A percentile compares a stretch with the other conserved stretches of the same genome.
phyloP scores from a whole-genome alignment of 2,329 filamentous ascomycete genomes.

The Xylariaceae sp. region DNA sequence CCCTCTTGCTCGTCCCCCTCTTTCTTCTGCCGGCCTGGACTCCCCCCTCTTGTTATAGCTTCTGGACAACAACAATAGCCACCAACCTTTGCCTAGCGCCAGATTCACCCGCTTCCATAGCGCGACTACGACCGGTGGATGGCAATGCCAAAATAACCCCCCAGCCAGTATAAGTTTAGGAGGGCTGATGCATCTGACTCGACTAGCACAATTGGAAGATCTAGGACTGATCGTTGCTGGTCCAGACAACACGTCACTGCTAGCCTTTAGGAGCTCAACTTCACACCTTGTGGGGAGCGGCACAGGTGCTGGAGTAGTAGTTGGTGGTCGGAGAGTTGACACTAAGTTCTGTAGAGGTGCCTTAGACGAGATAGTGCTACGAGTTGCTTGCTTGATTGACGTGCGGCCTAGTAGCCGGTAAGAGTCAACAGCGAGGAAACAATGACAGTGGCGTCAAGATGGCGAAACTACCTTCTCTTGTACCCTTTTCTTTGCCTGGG shows the following conservation, averaged over 20 bases:
- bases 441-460: slow-evolving; percentile 26
- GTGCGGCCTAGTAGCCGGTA: slow-evolving; percentile 20
- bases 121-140: slow-evolving; percentile 31
- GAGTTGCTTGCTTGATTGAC: slow-evolving; percentile 17
- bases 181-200: slow-evolving; percentile 33
- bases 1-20: not conserved
- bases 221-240: slow-evolving; percentile 15
- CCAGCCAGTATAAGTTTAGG: slow-evolving; percentile 29
- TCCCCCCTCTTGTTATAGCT: slow-evolving; percentile 12
- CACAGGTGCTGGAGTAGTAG: slow-evolving; percentile 1
- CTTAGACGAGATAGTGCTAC: slow-evolving; percentile 13
- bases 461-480: slow-evolving; percentile 23
- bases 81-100: slow-evolving; percentile 35
- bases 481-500: slow-evolving; percentile 14
- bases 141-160: slow-evolving; percentile 30
- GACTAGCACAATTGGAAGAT: slow-evolving; percentile 17
- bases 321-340: slow-evolving; percentile 12
- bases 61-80: slow-evolving; percentile 24
- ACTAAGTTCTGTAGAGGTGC: slow-evolving; percentile 19
- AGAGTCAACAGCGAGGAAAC: slow-evolving; percentile 16
- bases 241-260: slow-evolving; percentile 12
- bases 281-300: slow-evolving; percentile 5
- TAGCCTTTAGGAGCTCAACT: slow-evolving; percentile 4
- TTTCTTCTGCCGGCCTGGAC: not conserved
- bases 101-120: slow-evolving; percentile 36